Evolutionary conservation across 192 early-diverging fungal species (phyloP).

Genomic region (Backusella parvicylindrica): DNA sequence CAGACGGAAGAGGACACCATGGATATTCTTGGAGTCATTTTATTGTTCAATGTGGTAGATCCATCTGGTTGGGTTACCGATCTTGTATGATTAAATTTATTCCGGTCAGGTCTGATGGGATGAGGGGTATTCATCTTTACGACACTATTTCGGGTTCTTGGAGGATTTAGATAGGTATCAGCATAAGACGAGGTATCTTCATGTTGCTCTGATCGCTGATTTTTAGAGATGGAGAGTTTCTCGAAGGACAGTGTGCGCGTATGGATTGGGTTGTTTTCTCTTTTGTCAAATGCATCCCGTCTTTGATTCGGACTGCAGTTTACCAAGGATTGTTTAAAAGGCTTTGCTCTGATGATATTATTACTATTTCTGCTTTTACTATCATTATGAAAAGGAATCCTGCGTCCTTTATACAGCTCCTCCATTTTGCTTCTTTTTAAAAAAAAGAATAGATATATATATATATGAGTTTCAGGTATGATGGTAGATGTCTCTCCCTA

Average conservation of each 20-base stretch:
- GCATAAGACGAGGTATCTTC: not conserved
- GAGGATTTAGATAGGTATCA: not conserved
- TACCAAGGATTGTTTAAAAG: not conserved
- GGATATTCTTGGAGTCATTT: not conserved
- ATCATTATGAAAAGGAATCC: not conserved
- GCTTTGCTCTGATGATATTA: not conserved
- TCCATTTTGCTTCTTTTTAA: not conserved
- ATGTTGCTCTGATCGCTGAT: not conserved
- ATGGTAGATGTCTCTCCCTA: too few relatives aligned
- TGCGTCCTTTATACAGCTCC: not conserved
- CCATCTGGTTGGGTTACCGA: not conserved
- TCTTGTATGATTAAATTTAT: conserved; percentile 3
- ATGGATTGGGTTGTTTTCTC: not conserved
- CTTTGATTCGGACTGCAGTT: conserved; percentile 3
- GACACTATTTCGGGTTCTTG: not conserved
- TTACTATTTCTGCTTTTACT: not conserved
- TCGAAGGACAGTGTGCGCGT: not conserved
- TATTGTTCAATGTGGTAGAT: not conserved
- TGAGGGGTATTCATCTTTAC: not conserved
- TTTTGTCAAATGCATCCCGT: conserved; percentile 1
- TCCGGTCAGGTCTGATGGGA: not conserved
- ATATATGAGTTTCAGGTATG: not conserved
- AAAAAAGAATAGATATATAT: not conserved
- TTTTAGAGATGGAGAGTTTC: not conserved
- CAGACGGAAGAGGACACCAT: not conserved